Evolutionary conservation across 768 basidiomycete species (phyloP).

Genomic region (Gautieria morchelliformis): DNA sequence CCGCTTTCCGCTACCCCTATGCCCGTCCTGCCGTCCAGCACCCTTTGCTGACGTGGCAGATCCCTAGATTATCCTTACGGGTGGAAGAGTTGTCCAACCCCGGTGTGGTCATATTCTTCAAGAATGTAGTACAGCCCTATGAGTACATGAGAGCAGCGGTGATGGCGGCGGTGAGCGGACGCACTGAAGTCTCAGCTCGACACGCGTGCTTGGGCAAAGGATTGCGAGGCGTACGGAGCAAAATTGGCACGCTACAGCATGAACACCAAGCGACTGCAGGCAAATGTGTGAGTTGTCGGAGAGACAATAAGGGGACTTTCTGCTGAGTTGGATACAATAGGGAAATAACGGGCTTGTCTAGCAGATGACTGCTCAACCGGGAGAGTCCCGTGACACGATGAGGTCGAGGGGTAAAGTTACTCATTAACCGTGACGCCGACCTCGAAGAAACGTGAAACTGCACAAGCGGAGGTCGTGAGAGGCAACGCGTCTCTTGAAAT

Average conservation of each 20-base stretch:
- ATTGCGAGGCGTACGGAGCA: slow-evolving; percentile 61
- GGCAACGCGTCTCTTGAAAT: slow-evolving; percentile 22
- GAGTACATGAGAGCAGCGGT: slow-evolving; percentile 29
- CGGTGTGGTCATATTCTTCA: slow-evolving; percentile 48
- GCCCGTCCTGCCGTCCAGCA: not conserved
- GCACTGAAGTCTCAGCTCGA: slow-evolving; percentile 55
- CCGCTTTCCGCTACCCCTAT: slow-evolving; percentile 35
- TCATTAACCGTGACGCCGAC: slow-evolving; percentile 13
- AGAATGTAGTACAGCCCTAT: slow-evolving; percentile 37
- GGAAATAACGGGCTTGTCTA: slow-evolving; percentile 67
- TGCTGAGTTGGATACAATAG: slow-evolving; percentile 54
- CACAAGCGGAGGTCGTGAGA: slow-evolving; percentile 5
- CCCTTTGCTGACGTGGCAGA: slow-evolving; percentile 27
- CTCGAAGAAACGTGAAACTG: slow-evolving; percentile 5
- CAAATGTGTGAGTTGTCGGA: slow-evolving; percentile 64
- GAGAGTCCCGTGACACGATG: slow-evolving; percentile 68
- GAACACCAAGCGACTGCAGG: slow-evolving; percentile 72
- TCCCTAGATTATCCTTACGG: slow-evolving; percentile 46
- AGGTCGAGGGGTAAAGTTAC: slow-evolving; percentile 46
- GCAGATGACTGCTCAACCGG: slow-evolving; percentile 74
- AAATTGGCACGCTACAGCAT: slow-evolving; percentile 67
- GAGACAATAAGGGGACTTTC: slow-evolving; percentile 65
- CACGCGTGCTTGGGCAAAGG: slow-evolving; percentile 56
- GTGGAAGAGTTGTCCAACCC: slow-evolving; percentile 52
- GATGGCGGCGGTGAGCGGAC: slow-evolving; percentile 37